phyloP scores from a whole-genome alignment of 768 basidiomycete genomes.

The Glaciozyma antarctica region DNA sequence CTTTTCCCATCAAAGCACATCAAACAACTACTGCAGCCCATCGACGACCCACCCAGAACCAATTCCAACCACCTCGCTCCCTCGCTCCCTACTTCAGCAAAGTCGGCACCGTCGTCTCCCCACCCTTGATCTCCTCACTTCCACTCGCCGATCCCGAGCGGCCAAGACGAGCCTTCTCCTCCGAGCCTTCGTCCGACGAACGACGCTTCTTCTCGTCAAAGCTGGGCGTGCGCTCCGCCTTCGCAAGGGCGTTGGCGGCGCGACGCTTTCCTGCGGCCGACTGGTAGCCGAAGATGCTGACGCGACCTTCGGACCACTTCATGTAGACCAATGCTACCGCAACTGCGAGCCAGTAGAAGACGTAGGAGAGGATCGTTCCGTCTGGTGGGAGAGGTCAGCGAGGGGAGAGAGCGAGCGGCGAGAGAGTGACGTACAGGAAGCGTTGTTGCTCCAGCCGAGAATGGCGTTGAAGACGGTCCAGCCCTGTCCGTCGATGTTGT shows the following conservation, averaged over 20 bases:
- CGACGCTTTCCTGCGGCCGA: slow-evolving; percentile 29
- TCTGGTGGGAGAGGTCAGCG: slow-evolving; percentile 40
- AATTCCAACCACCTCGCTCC: too few relatives aligned
- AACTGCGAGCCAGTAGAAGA: slow-evolving; percentile 84
- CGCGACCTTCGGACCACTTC: slow-evolving; percentile 43
- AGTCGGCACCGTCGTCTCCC: too few relatives aligned
- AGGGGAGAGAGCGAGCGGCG: background rate
- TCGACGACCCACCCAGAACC: too few relatives aligned
- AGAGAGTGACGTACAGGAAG: background rate
- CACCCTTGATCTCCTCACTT: too few relatives aligned
- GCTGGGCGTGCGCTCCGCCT: too few relatives aligned
- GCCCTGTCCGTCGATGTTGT: slow-evolving; percentile 47
- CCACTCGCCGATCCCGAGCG: too few relatives aligned
- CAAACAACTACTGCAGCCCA: too few relatives aligned
- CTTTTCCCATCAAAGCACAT: too few relatives aligned
- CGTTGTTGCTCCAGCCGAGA: slow-evolving; percentile 20
- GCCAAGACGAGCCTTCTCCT: too few relatives aligned
- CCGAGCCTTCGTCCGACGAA: too few relatives aligned
- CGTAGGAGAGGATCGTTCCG: slow-evolving; percentile 73
- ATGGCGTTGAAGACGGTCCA: slow-evolving; percentile 67
- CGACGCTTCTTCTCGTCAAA: too few relatives aligned
- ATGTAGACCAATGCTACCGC: slow-evolving; percentile 53
- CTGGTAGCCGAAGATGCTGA: slow-evolving; percentile 35
- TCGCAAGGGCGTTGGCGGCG: background rate
- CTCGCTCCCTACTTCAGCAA: too few relatives aligned